Evolutionary conservation across 768 basidiomycete genomes (phyloP).

Genomic region (Russula griseocarnosa): DNA sequence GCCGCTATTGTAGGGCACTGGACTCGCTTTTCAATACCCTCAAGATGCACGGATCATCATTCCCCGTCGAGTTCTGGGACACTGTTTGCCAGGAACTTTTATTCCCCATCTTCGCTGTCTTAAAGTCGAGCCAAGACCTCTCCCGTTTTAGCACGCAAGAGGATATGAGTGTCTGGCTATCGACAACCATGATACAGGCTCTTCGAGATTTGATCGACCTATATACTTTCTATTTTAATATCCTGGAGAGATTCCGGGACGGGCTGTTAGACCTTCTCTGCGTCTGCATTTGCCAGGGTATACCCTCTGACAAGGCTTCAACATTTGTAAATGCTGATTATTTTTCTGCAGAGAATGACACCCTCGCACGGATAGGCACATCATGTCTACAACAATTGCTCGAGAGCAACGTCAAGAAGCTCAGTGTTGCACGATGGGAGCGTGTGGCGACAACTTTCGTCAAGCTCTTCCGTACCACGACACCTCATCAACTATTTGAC

Average conservation of each 20-base stretch:
- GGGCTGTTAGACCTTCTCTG: slow-evolving; percentile 90
- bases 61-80: slow-evolving; percentile 94
- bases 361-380: slow-evolving; percentile 93
- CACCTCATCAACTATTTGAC: slow-evolving; percentile 95
- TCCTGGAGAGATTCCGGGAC: slow-evolving; percentile 84
- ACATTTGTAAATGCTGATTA: slow-evolving; percentile 8
- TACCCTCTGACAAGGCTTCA: slow-evolving; percentile 26
- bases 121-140: slow-evolving; percentile 88
- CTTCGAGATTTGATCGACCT: slow-evolving; percentile 92
- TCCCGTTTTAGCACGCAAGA: slow-evolving; percentile 94
- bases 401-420: slow-evolving; percentile 86
- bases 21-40: slow-evolving; percentile 93
- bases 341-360: slow-evolving; percentile 80
- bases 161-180: slow-evolving; percentile 99
- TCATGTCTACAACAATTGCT: slow-evolving; percentile 95
- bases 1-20: slow-evolving; percentile 63
- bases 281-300: slow-evolving; percentile 98
- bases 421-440: slow-evolving; percentile 85
- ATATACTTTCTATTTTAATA: slow-evolving; percentile 93
- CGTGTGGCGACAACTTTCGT: slow-evolving; percentile 88
- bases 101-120: slow-evolving; percentile 96
- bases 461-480: slow-evolving; percentile 95
- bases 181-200: slow-evolving; percentile 98
- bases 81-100: slow-evolving; percentile 93
- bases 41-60: slow-evolving; percentile 81